Percentiles rank a stretch among this genome's conserved stretches.
These are phyloP conservation scores for Rosa multiflora DNA, from an alignment of 306 rosid genomes.

Conservation along the genomic window DNA sequence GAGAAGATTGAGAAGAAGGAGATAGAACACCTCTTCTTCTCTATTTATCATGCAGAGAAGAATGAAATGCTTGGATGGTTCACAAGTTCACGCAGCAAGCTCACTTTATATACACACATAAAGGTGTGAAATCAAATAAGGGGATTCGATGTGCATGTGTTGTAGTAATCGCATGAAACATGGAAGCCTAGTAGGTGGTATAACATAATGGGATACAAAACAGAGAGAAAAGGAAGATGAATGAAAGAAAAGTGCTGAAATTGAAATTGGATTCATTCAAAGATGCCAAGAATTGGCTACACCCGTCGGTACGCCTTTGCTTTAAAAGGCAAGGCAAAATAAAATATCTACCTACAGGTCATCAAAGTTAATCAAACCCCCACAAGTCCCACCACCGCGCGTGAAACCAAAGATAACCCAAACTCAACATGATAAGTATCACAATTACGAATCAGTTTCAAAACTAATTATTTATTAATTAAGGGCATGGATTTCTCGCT, in stretches of 20 bases:
- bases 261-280: no score
- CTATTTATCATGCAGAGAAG: constrained; percentile 26
- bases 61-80: constrained; percentile 18
- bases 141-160: no score
- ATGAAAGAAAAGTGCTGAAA: no score
- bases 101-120: constrained; percentile 24
- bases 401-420: background rate
- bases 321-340: no score
- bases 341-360: no score
- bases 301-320: no score
- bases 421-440: background rate
- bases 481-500: background rate
- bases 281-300: no score
- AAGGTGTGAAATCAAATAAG: no score
- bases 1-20: background rate
- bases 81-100: constrained; percentile 9
- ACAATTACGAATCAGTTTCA: background rate
- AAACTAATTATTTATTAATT: background rate
- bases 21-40: background rate
- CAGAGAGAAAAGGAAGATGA: no score
- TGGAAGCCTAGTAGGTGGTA: no score
- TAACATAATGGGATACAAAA: no score
- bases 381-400: constrained; percentile 28
- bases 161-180: no score
- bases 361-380: background rate